Conservation (phyloP, 345 rosid genomes). For the Populus nigra region DNA sequence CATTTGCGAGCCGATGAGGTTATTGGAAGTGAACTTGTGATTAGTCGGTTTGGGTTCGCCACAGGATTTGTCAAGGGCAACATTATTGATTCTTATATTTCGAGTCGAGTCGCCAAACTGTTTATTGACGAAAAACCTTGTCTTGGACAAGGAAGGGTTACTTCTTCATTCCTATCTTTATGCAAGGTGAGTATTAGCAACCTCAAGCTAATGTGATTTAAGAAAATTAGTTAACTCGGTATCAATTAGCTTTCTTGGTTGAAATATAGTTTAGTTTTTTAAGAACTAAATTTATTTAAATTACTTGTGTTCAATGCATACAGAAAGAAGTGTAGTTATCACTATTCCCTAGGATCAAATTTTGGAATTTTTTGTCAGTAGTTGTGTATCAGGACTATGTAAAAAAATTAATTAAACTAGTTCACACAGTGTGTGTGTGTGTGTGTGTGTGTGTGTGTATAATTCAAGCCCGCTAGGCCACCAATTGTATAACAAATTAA, state of each 20-base stretch:
- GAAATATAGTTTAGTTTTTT: not conserved
- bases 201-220: not conserved
- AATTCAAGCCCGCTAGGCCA: no score
- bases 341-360: not conserved
- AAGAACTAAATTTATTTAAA: not conserved
- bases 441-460: no score
- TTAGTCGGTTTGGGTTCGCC: constrained; percentile 65
- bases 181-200: constrained; percentile 56
- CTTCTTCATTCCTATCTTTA: constrained; percentile 46
- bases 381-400: no score
- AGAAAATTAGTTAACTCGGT: not conserved
- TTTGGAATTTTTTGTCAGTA: not conserved
- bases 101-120: constrained; percentile 36
- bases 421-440: no score
- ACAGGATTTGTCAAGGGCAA: constrained; percentile 50
- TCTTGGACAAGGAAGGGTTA: constrained; percentile 47
- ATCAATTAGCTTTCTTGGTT: not conserved
- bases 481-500: no score
- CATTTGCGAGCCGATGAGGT: constrained; percentile 77
- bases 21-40: constrained; percentile 57
- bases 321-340: no score
- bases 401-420: no score
- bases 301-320: no score
- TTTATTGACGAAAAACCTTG: constrained; percentile 51
- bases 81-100: constrained; percentile 18